These are phyloP conservation scores for Salix udensis DNA, from an alignment of 345 rosid genomes.

Conservation along the genomic window DNA sequence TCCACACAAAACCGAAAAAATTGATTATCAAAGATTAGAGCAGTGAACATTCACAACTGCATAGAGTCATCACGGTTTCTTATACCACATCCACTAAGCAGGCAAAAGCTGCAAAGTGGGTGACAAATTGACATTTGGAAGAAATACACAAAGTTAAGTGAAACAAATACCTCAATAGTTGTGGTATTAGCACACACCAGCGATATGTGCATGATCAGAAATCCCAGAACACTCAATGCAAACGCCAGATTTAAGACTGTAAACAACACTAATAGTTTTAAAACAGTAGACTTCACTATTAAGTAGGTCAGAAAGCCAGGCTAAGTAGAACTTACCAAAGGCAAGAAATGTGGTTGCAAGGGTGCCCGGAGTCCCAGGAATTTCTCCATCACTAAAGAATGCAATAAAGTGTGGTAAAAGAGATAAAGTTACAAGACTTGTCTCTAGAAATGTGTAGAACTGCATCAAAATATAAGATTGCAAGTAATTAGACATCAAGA, in stretches of 20 bases:
- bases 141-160: not conserved
- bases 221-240: constrained; percentile 90
- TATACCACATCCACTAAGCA: not conserved
- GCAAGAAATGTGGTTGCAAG: constrained; percentile 96
- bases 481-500: constrained; percentile 3
- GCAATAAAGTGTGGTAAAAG: constrained; percentile 84
- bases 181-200: constrained; percentile 85
- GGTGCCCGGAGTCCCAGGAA: constrained; percentile 88
- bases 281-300: not conserved
- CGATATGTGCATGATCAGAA: constrained; percentile 87
- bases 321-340: constrained; percentile 53
- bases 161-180: constrained; percentile 74
- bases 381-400: constrained; percentile 88
- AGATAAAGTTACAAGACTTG: constrained; percentile 76
- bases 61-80: not conserved
- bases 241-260: constrained; percentile 92
- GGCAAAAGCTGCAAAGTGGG: not conserved
- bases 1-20: not conserved
- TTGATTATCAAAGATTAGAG: not conserved
- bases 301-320: not conserved
- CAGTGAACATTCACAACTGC: not conserved
- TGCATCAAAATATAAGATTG: constrained; percentile 40
- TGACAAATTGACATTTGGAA: not conserved
- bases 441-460: constrained; percentile 95
- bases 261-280: constrained; percentile 16